Conservation (phyloP, 2,329 filamentous ascomycete genomes). For the Penicillium rolfsii region DNA sequence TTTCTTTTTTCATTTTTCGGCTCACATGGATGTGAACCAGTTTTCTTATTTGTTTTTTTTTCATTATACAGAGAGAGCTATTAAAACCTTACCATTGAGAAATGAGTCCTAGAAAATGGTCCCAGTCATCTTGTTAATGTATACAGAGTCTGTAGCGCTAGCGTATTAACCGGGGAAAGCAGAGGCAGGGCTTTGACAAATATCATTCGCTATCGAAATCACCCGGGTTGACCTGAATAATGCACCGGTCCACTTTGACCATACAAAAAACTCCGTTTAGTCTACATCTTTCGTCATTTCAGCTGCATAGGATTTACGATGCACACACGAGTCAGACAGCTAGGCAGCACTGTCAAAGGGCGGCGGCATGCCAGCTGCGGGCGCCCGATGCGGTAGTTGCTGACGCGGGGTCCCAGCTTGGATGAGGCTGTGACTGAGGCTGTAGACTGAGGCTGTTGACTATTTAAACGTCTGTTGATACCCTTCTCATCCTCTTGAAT, state of each 20-base stretch:
- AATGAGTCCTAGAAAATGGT: too few species aligned
- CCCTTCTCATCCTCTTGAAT: too few species aligned
- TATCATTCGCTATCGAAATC: background rate
- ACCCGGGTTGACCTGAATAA: conserved; percentile 23
- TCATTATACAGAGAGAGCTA: conserved; percentile 23
- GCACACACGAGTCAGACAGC: conserved; percentile 4
- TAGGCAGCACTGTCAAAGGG: background rate
- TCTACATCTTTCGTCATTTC: conserved; percentile 32
- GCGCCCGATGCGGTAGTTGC: background rate
- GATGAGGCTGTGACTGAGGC: background rate
- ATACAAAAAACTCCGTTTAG: background rate
- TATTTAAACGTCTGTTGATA: background rate
- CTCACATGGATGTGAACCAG: background rate
- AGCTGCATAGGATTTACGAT: background rate
- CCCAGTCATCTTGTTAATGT: too few species aligned
- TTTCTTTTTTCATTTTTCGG: conserved; percentile 37
- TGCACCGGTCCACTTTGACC: conserved; percentile 19
- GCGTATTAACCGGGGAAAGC: too few species aligned
- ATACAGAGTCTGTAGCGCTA: too few species aligned
- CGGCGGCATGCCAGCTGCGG: background rate
- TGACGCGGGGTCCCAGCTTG: background rate
- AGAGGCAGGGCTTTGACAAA: background rate
- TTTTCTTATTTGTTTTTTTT: conserved; percentile 31
- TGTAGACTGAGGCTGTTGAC: background rate
- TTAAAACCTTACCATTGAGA: background rate